Percentiles rank a stretch among this genome's conserved stretches.
Evolutionary conservation across 2,329 filamentous ascomycete genomes (phyloP).

Genomic region (Aspergillus floridensis): DNA sequence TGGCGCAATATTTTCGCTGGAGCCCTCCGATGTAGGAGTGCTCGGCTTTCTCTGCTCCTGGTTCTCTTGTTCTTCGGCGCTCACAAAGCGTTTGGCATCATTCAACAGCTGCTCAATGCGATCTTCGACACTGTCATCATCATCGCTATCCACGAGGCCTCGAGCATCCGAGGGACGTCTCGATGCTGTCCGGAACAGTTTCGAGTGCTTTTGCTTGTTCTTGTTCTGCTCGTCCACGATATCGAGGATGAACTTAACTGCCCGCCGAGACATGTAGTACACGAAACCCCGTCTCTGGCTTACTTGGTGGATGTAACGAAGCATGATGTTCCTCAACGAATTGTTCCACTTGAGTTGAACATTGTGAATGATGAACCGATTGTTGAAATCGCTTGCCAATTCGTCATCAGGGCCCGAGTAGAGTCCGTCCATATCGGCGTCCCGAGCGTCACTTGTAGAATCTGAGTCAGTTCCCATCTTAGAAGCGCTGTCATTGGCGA

Average conservation of each 20-base stretch:
- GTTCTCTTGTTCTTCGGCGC: constrained; percentile 60
- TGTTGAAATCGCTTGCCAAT: constrained; percentile 92
- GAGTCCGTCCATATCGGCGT: constrained; percentile 53
- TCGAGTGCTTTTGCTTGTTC: constrained; percentile 53
- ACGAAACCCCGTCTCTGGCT: constrained; percentile 93
- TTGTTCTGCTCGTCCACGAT: constrained; percentile 93
- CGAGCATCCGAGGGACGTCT: constrained; percentile 29
- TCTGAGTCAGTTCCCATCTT: constrained; percentile 35
- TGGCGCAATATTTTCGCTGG: constrained; percentile 73
- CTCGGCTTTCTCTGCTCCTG: constrained; percentile 43
- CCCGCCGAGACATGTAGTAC: constrained; percentile 93
- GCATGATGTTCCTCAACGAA: constrained; percentile 86
- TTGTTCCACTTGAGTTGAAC: constrained; percentile 99
- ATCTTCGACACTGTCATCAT: constrained; percentile 71
- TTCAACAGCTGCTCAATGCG: constrained; percentile 80
- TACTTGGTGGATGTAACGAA: constrained; percentile 96
- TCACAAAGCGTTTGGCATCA: constrained; percentile 79
- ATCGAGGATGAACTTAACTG: constrained; percentile 96
- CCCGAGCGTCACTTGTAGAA: constrained; percentile 54
- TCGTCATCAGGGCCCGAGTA: constrained; percentile 72
- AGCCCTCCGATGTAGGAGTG: constrained; percentile 45
- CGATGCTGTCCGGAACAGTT: constrained; percentile 31
- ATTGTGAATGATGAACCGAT: constrained; percentile 97
- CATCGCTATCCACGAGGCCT: constrained; percentile 49
- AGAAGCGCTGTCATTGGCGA: constrained; percentile 26